phyloP scores from a whole-genome alignment of 2,329 filamentous ascomycete species.

The Trichoderma sp. region DNA sequence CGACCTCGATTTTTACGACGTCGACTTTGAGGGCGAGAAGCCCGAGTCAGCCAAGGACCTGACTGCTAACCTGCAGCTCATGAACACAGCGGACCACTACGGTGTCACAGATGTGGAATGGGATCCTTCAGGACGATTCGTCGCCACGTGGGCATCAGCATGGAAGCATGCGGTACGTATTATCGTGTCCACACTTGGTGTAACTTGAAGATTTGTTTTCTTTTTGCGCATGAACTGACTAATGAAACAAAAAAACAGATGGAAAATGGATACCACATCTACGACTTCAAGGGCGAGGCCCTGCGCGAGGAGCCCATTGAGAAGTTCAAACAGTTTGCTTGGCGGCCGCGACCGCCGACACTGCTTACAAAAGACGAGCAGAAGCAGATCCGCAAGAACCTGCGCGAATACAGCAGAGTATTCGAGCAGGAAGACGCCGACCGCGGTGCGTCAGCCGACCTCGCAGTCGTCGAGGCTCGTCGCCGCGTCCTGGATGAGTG shows the following conservation, averaged over 20 bases:
- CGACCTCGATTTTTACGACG: conserved; percentile 95
- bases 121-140: conserved; percentile 93
- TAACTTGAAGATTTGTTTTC: neutral
- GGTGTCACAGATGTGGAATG: conserved; percentile 97
- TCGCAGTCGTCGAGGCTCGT: conserved; percentile 86
- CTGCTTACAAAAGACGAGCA: conserved; percentile 95
- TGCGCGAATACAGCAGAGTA: conserved; percentile 89
- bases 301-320: conserved; percentile 90
- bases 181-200: neutral
- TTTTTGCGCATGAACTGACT: neutral
- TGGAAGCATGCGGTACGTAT: conserved; percentile 90
- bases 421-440: conserved; percentile 96
- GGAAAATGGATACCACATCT: conserved; percentile 98
- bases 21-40: conserved; percentile 97
- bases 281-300: conserved; percentile 89
- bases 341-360: conserved; percentile 88
- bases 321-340: conserved; percentile 96
- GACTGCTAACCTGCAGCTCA: conserved; percentile 88
- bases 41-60: conserved; percentile 90
- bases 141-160: conserved; percentile 86
- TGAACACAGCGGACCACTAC: conserved; percentile 93
- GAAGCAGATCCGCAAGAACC: conserved; percentile 96
- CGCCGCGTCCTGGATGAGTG: conserved; percentile 83
- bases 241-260: conserved; percentile 55
- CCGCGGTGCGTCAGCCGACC: conserved; percentile 88